Evolutionary conservation across 805 yeast genomes (phyloP).

Genomic region (Metschnikowia hibisci): DNA sequence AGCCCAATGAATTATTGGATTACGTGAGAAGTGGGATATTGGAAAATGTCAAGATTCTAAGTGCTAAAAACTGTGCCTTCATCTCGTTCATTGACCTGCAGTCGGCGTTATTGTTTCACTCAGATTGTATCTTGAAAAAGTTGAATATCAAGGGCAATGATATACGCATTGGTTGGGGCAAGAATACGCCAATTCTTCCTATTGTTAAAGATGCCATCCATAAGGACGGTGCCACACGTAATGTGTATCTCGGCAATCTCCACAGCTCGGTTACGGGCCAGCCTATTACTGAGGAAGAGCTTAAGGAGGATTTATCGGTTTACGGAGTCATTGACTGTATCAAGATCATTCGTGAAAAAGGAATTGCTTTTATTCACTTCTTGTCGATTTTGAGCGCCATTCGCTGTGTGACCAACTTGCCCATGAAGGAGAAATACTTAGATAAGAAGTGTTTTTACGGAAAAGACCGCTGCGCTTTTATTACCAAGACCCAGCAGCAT

Average conservation of each 20-base stretch:
- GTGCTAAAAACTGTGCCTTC: constrained; percentile 84
- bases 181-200: constrained; percentile 68
- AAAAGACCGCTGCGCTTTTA: constrained; percentile 91
- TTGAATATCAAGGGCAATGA: constrained; percentile 76
- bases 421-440: constrained; percentile 61
- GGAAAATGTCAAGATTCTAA: constrained; percentile 74
- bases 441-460: constrained; percentile 85
- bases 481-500: constrained; percentile 93
- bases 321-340: constrained; percentile 85
- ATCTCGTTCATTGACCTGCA: constrained; percentile 85
- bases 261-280: constrained; percentile 51
- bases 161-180: constrained; percentile 91
- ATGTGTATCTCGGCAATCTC: constrained; percentile 83
- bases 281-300: constrained; percentile 56
- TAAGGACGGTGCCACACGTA: constrained; percentile 88
- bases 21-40: constrained; percentile 89
- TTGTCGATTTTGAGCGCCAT: constrained; percentile 83
- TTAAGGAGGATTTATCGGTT: constrained; percentile 59
- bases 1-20: constrained; percentile 77
- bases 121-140: constrained; percentile 85
- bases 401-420: constrained; percentile 73
- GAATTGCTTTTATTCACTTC: constrained; percentile 88
- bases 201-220: constrained; percentile 72
- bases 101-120: constrained; percentile 85
- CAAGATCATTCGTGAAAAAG: constrained; percentile 73